Conservation (phyloP, 371 early-diverging fungal genomes). For the Apophysomyces trapeziformis region DNA sequence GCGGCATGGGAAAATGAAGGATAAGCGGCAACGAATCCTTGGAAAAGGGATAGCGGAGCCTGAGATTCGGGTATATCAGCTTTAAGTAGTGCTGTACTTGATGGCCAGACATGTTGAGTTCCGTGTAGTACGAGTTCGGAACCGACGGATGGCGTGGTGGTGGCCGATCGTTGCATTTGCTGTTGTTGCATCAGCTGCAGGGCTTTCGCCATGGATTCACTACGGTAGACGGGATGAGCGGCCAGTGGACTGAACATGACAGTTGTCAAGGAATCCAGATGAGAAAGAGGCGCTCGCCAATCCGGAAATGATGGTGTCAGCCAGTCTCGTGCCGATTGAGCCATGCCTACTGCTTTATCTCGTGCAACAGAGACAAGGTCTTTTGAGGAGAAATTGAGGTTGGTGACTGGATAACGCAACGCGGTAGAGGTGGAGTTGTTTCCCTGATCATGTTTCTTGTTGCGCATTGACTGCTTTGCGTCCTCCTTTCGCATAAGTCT, state of each 20-base stretch:
- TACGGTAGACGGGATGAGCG: slow-evolving; percentile 50
- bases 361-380: slow-evolving; percentile 30
- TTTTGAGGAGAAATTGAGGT: slow-evolving; percentile 14
- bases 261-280: slow-evolving; percentile 49
- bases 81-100: slow-evolving; percentile 49
- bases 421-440: neutral
- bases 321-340: slow-evolving; percentile 41
- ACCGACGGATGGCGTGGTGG: slow-evolving; percentile 10
- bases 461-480: slow-evolving; percentile 7
- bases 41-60: slow-evolving; percentile 60
- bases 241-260: slow-evolving; percentile 56
- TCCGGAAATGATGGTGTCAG: slow-evolving; percentile 37
- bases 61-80: slow-evolving; percentile 65
- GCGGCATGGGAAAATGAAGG: slow-evolving; percentile 43
- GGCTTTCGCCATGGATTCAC: slow-evolving; percentile 51
- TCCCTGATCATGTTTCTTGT: neutral
- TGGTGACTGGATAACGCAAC: slow-evolving; percentile 3
- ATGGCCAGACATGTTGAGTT: slow-evolving; percentile 39
- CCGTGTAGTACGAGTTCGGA: slow-evolving; percentile 34
- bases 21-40: slow-evolving; percentile 66
- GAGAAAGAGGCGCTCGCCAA: slow-evolving; percentile 38
- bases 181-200: slow-evolving; percentile 54
- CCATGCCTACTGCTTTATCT: slow-evolving; percentile 34
- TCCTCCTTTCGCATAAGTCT: slow-evolving; percentile 14
- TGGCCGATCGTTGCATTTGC: slow-evolving; percentile 24